Evolutionary conservation across 176 grass and related monocot genomes (phyloP).

Genomic region (Poa pratensis): DNA sequence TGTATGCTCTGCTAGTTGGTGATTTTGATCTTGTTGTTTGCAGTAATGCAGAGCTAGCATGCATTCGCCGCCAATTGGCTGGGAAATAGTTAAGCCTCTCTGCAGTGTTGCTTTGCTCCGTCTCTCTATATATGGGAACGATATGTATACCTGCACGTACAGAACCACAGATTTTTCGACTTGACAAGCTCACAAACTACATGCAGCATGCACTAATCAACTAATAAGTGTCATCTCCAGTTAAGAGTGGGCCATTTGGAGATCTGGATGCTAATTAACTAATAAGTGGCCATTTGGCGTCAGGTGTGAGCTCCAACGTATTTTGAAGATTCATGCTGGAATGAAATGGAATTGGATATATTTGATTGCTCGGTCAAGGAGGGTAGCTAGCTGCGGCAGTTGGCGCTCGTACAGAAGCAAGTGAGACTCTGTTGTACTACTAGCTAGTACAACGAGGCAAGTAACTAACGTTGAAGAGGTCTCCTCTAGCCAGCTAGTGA

Average conservation of each 20-base stretch:
- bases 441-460: not conserved
- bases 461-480: not conserved
- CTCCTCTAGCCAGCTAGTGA: not conserved
- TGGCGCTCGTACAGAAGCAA: not conserved
- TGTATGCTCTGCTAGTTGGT: not conserved
- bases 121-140: not conserved
- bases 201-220: no score
- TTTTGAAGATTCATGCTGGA: not conserved
- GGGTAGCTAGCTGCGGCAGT: not conserved
- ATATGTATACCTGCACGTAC: not conserved
- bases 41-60: not conserved
- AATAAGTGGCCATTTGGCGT: not conserved
- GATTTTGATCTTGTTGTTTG: not conserved
- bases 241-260: slow-evolving; percentile 26
- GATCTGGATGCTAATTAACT: not conserved
- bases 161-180: no score
- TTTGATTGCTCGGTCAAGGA: not conserved
- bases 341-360: not conserved
- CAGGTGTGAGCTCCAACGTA: not conserved
- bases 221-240: no score
- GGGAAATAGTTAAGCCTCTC: not conserved
- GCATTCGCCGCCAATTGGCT: not conserved
- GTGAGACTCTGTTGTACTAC: not conserved
- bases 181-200: no score
- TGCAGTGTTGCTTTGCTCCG: not conserved